Percentiles rank a stretch among this genome's conserved stretches.
Evolutionary conservation across 202 grass and related monocot species (phyloP).

Genomic region (Zoysia matrella): DNA sequence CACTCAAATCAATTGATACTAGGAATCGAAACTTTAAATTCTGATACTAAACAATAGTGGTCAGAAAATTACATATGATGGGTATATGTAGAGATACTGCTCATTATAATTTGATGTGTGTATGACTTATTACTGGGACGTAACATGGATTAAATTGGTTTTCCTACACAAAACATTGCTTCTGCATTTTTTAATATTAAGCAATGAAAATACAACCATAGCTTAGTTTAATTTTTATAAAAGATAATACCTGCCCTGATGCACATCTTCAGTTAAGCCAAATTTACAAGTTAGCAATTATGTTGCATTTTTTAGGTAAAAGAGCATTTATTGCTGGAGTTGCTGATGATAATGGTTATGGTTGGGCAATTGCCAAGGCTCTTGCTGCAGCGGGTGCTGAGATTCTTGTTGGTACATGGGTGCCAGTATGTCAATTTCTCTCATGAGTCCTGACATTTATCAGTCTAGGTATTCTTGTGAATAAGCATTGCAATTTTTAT

Average conservation of each 20-base stretch:
- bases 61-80: background rate
- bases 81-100: background rate
- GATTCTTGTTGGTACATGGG: constrained; percentile 99
- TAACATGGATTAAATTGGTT: background rate
- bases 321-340: constrained; percentile 98
- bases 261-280: background rate
- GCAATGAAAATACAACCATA: background rate
- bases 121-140: background rate
- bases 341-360: constrained; percentile 99
- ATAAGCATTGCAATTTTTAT: constrained; percentile 16
- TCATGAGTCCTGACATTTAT: background rate
- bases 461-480: constrained; percentile 16
- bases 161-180: background rate
- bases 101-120: background rate
- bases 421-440: constrained; percentile 66
- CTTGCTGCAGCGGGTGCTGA: constrained; percentile 97
- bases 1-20: background rate
- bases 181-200: background rate
- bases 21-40: background rate
- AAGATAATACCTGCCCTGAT: background rate
- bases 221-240: background rate
- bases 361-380: constrained; percentile 95
- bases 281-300: background rate
- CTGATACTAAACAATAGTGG: background rate
- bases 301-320: constrained; percentile 61